These are phyloP conservation scores for Detonula confervacea DNA, from an alignment of 352 stramenopile species.

Conservation along the genomic window DNA sequence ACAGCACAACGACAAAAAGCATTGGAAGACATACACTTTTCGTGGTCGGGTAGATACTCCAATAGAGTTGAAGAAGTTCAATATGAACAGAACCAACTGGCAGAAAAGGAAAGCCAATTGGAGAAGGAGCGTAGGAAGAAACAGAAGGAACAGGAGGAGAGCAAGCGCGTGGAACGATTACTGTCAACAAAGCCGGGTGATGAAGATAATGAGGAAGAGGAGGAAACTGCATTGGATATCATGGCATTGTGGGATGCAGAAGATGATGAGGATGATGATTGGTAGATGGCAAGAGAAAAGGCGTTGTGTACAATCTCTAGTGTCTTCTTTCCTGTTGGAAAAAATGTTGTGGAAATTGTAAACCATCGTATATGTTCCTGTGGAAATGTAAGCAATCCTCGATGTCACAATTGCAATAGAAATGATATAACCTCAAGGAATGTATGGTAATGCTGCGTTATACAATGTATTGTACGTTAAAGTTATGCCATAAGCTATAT, in stretches of 20 bases:
- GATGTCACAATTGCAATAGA: no score
- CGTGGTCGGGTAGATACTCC: conserved; percentile 44
- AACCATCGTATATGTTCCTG: no score
- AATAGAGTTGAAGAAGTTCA: conserved; percentile 46
- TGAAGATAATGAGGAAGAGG: conserved; percentile 6
- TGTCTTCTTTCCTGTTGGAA: no score
- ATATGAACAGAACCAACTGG: conserved; percentile 24
- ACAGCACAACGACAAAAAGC: conserved; percentile 42
- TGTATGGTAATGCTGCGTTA: no score
- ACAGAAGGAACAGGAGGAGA: conserved; percentile 33
- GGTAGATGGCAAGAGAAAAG: no score
- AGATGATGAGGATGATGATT: conserved; percentile 48
- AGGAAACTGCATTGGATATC: conserved; percentile 48
- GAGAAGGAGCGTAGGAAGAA: conserved; percentile 21
- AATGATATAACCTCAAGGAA: no score
- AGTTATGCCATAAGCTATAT: no score
- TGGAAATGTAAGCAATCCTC: no score
- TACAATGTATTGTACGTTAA: no score
- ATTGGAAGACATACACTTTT: conserved; percentile 52
- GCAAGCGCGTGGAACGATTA: conserved; percentile 28
- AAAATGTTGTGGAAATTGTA: no score
- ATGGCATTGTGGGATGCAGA: conserved; percentile 48
- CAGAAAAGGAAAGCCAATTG: conserved; percentile 19
- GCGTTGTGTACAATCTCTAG: no score
- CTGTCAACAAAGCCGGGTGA: no score